Evolutionary conservation across 1,284 basidiomycete genomes (phyloP).

Genomic region (Apiotrichum sp.): DNA sequence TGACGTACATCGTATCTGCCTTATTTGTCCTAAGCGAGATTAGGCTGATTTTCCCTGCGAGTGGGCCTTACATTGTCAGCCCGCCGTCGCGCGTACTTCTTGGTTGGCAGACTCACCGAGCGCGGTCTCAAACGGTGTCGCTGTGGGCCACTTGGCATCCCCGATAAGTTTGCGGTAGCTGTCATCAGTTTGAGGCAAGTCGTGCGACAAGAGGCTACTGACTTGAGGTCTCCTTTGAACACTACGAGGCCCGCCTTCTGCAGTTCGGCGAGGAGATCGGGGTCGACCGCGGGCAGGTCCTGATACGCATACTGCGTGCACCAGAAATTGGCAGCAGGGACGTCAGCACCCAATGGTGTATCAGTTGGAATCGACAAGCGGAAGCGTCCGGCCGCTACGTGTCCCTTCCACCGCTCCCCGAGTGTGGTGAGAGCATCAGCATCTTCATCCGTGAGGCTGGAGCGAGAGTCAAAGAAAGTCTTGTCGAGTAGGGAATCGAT

Average conservation of each 20-base stretch:
- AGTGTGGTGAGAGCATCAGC: slow-evolving; percentile 53
- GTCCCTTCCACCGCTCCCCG: slow-evolving; percentile 65
- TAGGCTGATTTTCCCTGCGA: slow-evolving; percentile 71
- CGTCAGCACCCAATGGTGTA: slow-evolving; percentile 57
- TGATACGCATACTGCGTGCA: slow-evolving; percentile 76
- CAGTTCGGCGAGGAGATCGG: slow-evolving; percentile 58
- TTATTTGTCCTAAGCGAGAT: slow-evolving; percentile 89
- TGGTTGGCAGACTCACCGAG: slow-evolving; percentile 54
- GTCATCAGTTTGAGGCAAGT: not conserved
- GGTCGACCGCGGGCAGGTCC: slow-evolving; percentile 62
- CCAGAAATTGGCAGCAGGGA: slow-evolving; percentile 63
- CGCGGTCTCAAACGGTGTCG: slow-evolving; percentile 69
- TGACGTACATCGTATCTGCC: slow-evolving; percentile 70
- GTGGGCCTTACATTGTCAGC: slow-evolving; percentile 55
- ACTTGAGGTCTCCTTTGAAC: slow-evolving; percentile 96
- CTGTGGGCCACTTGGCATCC: slow-evolving; percentile 81
- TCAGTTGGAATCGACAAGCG: slow-evolving; percentile 63
- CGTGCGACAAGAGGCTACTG: slow-evolving; percentile 28
- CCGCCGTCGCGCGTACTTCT: no score
- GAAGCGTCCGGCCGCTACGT: slow-evolving; percentile 67
- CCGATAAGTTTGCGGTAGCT: slow-evolving; percentile 77
- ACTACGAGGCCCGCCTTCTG: slow-evolving; percentile 70
- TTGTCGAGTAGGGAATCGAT: slow-evolving; percentile 50
- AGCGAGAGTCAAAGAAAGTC: slow-evolving; percentile 59
- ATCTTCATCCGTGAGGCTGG: slow-evolving; percentile 32